A percentile compares a stretch with the other conserved stretches of the same genome.
Evolutionary conservation across 2,329 filamentous ascomycete genomes (phyloP).

Genomic region (Trichoderma koningii): DNA sequence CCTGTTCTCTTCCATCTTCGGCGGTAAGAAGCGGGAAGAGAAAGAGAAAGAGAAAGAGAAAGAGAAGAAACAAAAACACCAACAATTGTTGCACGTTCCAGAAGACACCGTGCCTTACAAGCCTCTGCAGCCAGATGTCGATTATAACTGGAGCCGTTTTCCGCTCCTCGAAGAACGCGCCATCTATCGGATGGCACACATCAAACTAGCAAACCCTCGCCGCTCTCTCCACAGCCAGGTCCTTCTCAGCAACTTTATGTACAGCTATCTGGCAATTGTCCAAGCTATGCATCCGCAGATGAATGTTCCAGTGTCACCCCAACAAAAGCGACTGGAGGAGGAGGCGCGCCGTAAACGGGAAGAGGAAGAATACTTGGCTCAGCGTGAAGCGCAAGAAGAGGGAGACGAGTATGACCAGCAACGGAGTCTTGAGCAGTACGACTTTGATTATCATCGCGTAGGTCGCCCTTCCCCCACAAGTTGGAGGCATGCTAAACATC

Average conservation of each 20-base stretch:
- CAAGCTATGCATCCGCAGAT: slow-evolving; percentile 98
- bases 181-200: slow-evolving; percentile 98
- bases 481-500: slow-evolving; percentile 22
- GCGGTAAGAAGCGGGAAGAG: slow-evolving; percentile 83
- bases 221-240: slow-evolving; percentile 92
- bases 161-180: slow-evolving; percentile 93
- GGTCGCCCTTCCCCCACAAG: slow-evolving; percentile 33
- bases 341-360: slow-evolving; percentile 54
- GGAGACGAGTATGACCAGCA: slow-evolving; percentile 50
- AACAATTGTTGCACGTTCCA: slow-evolving; percentile 71
- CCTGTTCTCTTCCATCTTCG: slow-evolving; percentile 92
- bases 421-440: slow-evolving; percentile 53
- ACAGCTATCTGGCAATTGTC: slow-evolving; percentile 96
- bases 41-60: slow-evolving; percentile 77
- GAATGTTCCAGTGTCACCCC: slow-evolving; percentile 81
- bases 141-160: slow-evolving; percentile 96
- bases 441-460: slow-evolving; percentile 57
- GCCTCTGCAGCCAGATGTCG: slow-evolving; percentile 78
- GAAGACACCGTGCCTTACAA: slow-evolving; percentile 71
- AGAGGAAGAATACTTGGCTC: slow-evolving; percentile 52
- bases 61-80: slow-evolving; percentile 73
- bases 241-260: slow-evolving; percentile 98
- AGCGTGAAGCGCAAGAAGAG: slow-evolving; percentile 49
- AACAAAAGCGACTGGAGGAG: slow-evolving; percentile 65
- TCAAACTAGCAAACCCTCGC: slow-evolving; percentile 96